Evolutionary conservation across 116 monocot species (phyloP).

Genomic region (Cymodocea nodosa): DNA sequence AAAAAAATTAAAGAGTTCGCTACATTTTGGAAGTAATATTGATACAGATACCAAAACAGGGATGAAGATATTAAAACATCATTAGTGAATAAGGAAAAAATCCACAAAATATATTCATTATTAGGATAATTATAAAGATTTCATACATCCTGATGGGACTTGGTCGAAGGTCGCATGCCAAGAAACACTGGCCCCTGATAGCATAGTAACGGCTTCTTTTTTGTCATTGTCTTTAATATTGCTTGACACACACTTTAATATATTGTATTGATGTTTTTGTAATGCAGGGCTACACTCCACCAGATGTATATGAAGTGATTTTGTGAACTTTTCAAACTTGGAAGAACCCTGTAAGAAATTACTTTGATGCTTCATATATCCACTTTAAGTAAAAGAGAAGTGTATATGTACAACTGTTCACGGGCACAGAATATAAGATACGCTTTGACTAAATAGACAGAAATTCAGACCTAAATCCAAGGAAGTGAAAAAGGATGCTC

Average conservation of each 20-base stretch:
- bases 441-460: background rate
- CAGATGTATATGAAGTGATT: constrained; percentile 63
- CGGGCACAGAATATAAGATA: background rate
- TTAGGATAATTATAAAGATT: background rate
- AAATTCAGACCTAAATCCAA: background rate
- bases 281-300: constrained; percentile 88
- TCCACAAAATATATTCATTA: background rate
- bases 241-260: constrained; percentile 49
- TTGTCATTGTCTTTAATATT: constrained; percentile 10
- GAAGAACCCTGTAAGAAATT: constrained; percentile 47
- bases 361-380: background rate
- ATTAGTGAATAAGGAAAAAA: background rate
- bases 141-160: constrained; percentile 85
- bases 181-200: constrained; percentile 35
- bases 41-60: too few species aligned
- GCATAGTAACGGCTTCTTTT: constrained; percentile 22
- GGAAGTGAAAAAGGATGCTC: background rate
- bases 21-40: too few species aligned
- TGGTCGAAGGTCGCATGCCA: constrained; percentile 79
- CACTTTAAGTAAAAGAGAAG: background rate
- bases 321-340: constrained; percentile 64
- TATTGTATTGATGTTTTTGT: constrained; percentile 55
- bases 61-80: too few species aligned
- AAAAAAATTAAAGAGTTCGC: too few species aligned
- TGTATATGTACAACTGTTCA: background rate